A percentile compares a stretch with the other conserved stretches of the same genome.
Conservation (phyloP, 306 rosid genomes). For the Cucumis melo region DNA sequence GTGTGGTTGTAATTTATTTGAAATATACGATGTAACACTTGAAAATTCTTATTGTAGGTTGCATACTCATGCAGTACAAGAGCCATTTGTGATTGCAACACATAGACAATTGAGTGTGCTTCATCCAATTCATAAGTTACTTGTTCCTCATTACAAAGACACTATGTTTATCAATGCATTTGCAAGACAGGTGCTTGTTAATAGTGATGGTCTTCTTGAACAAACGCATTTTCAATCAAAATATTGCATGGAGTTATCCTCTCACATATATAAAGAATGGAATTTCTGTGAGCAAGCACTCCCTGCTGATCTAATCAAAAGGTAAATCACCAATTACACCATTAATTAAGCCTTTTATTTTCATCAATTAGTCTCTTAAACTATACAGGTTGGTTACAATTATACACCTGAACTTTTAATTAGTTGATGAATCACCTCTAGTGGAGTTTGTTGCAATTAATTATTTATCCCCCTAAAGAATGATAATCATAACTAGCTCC, state of each 20-base stretch:
- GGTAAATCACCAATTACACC: slow-evolving; percentile 13
- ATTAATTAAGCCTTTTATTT: too few species aligned
- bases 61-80: slow-evolving; percentile 61
- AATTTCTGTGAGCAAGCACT: slow-evolving; percentile 61
- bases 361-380: too few species aligned
- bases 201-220: slow-evolving; percentile 64
- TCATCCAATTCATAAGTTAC: slow-evolving; percentile 68
- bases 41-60: slow-evolving; percentile 21
- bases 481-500: too few species aligned
- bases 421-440: too few species aligned
- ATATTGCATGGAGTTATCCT: slow-evolving; percentile 61
- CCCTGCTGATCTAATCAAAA: slow-evolving; percentile 54
- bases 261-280: slow-evolving; percentile 57
- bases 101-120: slow-evolving; percentile 67
- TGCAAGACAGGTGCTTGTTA: slow-evolving; percentile 54
- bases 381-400: too few species aligned
- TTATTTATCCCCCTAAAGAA: too few species aligned
- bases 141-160: slow-evolving; percentile 71
- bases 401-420: too few species aligned
- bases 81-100: slow-evolving; percentile 70
- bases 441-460: too few species aligned
- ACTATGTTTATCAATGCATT: slow-evolving; percentile 78
- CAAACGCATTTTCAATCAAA: slow-evolving; percentile 39
- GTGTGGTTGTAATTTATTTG: background rate
- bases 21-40: background rate